Percentiles rank a stretch among this genome's conserved stretches.
Evolutionary conservation across 495 filamentous ascomycete species (phyloP).

Genomic region (Ramalina peruviana): DNA sequence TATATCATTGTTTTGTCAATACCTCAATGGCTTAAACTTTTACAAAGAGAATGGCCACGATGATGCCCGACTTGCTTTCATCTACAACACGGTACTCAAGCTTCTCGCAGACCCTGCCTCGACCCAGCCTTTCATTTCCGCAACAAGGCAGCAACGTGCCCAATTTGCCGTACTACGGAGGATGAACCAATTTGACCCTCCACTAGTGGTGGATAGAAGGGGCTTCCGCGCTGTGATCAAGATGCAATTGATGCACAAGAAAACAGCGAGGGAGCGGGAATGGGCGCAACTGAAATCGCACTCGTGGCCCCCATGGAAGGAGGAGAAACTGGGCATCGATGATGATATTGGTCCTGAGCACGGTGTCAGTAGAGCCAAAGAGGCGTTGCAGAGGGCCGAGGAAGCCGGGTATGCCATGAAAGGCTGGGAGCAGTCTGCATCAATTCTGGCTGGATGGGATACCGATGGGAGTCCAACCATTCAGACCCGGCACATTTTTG

Average conservation of each 20-base stretch:
- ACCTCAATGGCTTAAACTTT: slow-evolving; percentile 11
- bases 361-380: slow-evolving; percentile 41
- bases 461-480: slow-evolving; percentile 56
- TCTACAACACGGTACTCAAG: slow-evolving; percentile 39
- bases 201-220: slow-evolving; percentile 40
- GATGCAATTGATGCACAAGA: slow-evolving; percentile 50
- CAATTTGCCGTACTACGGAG: slow-evolving; percentile 48
- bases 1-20: slow-evolving; percentile 17
- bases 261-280: slow-evolving; percentile 43
- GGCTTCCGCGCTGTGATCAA: slow-evolving; percentile 48
- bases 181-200: slow-evolving; percentile 45
- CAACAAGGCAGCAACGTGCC: slow-evolving; percentile 39
- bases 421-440: slow-evolving; percentile 42
- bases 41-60: background rate
- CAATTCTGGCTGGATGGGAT: slow-evolving; percentile 52
- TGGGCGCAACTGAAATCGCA: slow-evolving; percentile 44
- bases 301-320: slow-evolving; percentile 63
- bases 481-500: slow-evolving; percentile 35
- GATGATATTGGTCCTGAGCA: slow-evolving; percentile 39
- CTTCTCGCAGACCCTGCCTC: slow-evolving; percentile 40
- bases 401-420: slow-evolving; percentile 46
- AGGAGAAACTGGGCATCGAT: slow-evolving; percentile 45
- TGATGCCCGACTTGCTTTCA: slow-evolving; percentile 14
- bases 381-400: slow-evolving; percentile 41
- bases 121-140: slow-evolving; percentile 33